Base-by-base conservation (phyloP, 805 yeast genomes). In the Kuraishia piskuri region DNA sequence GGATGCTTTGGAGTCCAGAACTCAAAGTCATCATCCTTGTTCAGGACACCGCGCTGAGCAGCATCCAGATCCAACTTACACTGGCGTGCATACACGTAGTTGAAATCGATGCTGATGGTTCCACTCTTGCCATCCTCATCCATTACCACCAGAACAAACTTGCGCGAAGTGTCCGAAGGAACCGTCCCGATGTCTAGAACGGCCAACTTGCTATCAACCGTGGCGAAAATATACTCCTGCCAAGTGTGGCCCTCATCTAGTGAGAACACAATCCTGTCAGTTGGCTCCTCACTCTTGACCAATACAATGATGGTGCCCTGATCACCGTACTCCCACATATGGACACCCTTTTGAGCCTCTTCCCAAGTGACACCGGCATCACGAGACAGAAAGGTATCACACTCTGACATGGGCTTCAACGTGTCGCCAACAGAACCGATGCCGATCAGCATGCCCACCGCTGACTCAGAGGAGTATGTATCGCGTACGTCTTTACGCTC, bases 241-340 rank as follows among this genome's bases (percentile, higher is more conserved):
- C 97, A 94, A 0, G 83, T 74, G 4, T 73, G 71, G 37, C 98
- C 99, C 58, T 84, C 87, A 68, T 94, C 92, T 14, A 83, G 63
- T 0, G 97, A 88, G 62, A 82, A 91, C n/a, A 68, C 62, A 3
- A 66, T 63, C 1, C 69, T 59, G 0, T 92, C 52, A 1, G 69
- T 67, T 55, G 88, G 74, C 0, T 96, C 84, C 7, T 74, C 70
- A 22, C 76, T 79, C 45, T 82, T 75, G 1, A 86, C 92, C 50
- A 91, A 66, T 1, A 89, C 89, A 50, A 94, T 68, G 37, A 94
- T 78, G 0, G 96, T 84, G 19, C 99, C 99, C 58, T 89, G 88
- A 67, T 94, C 99, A 57, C 98, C 98, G 67, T 76, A 94, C 68
- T 91, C 98, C 98, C 98, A 94, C 80, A 86, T 86, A 60, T 80